phyloP scores from a whole-genome alignment of 129 eudicot species.

The Oenanthe sinensis region DNA sequence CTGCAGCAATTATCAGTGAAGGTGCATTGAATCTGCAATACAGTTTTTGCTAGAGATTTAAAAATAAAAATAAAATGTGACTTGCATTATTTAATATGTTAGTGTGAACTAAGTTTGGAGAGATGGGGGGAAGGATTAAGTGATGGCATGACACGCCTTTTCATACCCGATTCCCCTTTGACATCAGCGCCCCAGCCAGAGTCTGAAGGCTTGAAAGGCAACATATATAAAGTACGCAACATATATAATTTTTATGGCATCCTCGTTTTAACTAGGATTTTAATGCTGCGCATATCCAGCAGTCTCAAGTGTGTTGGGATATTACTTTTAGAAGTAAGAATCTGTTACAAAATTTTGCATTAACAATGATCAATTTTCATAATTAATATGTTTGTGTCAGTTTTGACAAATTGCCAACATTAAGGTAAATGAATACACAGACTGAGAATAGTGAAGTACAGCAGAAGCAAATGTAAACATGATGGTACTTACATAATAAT shows the following conservation, averaged over 20 bases:
- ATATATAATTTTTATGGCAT: neutral
- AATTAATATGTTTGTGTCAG: neutral
- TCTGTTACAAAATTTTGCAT: neutral
- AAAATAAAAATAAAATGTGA: neutral
- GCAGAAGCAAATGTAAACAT: neutral
- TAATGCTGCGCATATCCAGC: neutral
- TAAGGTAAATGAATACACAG: neutral
- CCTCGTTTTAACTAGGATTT: neutral
- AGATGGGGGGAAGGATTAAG: no score
- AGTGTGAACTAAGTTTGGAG: no score
- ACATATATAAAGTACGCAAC: no score
- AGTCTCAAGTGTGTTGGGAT: neutral
- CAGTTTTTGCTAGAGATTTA: neutral
- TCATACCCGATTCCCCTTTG: no score
- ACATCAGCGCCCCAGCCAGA: no score
- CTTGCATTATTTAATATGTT: no score
- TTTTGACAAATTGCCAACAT: neutral
- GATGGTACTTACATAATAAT: conserved; percentile 58
- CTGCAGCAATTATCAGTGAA: neutral
- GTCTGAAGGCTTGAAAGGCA: no score
- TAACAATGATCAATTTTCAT: neutral
- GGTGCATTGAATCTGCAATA: neutral
- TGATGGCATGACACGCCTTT: no score
- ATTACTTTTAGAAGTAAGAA: neutral
- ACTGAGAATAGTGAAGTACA: neutral